Percentiles rank a stretch among this genome's conserved stretches.
Conservation (phyloP, 768 basidiomycete species). For the Trametes cinnabarina region DNA sequence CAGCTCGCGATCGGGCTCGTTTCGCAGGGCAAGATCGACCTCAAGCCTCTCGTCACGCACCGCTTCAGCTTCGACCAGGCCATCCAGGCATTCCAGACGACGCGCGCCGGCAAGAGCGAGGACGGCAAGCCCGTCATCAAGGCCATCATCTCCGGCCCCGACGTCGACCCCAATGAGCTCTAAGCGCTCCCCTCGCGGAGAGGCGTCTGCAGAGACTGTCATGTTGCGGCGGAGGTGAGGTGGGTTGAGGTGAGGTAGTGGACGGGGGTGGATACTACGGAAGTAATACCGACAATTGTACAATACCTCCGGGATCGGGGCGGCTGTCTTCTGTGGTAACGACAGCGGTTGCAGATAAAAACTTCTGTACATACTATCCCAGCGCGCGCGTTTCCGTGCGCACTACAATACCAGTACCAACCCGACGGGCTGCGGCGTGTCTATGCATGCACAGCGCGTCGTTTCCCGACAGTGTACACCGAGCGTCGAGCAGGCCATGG, state of each 20-base stretch:
- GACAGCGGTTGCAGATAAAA: slow-evolving; percentile 15
- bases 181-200: too few relatives aligned
- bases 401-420: too few relatives aligned
- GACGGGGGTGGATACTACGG: slow-evolving; percentile 27
- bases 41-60: slow-evolving; percentile 88
- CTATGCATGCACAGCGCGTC: too few relatives aligned
- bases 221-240: too few relatives aligned
- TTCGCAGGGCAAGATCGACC: slow-evolving; percentile 75
- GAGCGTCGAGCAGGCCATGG: too few relatives aligned
- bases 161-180: slow-evolving; percentile 44
- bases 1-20: slow-evolving; percentile 82
- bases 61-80: slow-evolving; percentile 81
- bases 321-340: slow-evolving; percentile 12
- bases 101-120: slow-evolving; percentile 71
- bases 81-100: slow-evolving; percentile 77
- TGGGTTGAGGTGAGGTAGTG: background rate
- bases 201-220: too few relatives aligned
- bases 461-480: too few relatives aligned
- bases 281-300: slow-evolving; percentile 9
- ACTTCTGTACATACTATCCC: too few relatives aligned
- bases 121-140: slow-evolving; percentile 91
- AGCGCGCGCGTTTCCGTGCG: too few relatives aligned
- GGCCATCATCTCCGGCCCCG: slow-evolving; percentile 83
- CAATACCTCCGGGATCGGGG: slow-evolving; percentile 6
- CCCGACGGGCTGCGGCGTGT: too few relatives aligned